A percentile compares a stretch with the other conserved stretches of the same genome.
Conservation (phyloP, 2,329 filamentous ascomycete genomes). For the Fusarium sp. region DNA sequence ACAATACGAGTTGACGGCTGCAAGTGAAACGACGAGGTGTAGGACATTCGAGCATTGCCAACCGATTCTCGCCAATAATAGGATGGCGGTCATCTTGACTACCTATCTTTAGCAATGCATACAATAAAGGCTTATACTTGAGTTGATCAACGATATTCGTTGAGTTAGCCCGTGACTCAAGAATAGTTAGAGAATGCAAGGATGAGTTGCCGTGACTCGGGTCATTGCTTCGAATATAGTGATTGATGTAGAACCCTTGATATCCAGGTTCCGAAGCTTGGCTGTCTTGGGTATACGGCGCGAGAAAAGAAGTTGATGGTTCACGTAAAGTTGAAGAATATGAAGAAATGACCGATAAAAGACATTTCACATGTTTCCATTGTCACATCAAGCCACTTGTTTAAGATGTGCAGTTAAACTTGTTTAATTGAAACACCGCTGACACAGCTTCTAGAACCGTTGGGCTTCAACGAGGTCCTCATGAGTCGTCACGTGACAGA, state of each 20-base stretch:
- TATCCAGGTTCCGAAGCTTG: not conserved
- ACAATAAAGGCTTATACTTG: not conserved
- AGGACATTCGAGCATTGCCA: conserved; percentile 18
- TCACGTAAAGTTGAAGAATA: not conserved
- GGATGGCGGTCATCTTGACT: conserved; percentile 9
- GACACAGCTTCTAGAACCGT: not conserved
- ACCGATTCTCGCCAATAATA: conserved; percentile 27
- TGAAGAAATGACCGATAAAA: not conserved
- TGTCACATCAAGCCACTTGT: conserved; percentile 27
- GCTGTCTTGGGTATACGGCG: not conserved
- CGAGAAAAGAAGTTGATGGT: not conserved
- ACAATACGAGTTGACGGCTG: conserved; percentile 22
- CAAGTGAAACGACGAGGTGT: conserved; percentile 23
- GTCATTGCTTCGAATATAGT: not conserved
- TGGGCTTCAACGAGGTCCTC: not conserved
- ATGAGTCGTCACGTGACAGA: conserved; percentile 34
- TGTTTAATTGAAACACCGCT: conserved; percentile 9
- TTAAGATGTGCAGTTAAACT: not conserved
- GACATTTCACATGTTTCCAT: not conserved
- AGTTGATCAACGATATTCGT: not conserved
- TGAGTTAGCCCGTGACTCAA: not conserved
- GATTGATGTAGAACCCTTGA: not conserved
- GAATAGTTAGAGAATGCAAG: not conserved
- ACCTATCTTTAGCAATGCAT: conserved; percentile 11
- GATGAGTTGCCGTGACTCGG: not conserved